Evolutionary conservation across 192 early-diverging fungal genomes (phyloP).

Genomic region (Jimgerdemannia flammicorona): DNA sequence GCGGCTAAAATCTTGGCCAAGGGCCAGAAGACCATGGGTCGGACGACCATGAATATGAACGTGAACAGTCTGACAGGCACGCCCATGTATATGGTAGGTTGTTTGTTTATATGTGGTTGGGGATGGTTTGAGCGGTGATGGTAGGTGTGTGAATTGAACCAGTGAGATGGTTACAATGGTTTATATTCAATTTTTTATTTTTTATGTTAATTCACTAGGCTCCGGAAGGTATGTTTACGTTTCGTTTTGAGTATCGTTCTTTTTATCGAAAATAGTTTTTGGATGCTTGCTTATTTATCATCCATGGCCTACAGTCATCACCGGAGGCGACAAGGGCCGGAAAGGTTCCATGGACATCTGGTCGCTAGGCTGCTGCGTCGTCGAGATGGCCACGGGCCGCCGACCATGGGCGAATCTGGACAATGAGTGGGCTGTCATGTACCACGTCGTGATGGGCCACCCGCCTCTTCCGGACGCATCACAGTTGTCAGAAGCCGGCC

Average conservation of each 20-base stretch:
- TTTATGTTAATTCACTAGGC: not conserved
- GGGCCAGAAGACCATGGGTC: constrained; percentile 60
- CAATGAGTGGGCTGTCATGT: constrained; percentile 96
- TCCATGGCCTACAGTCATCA: constrained; percentile 71
- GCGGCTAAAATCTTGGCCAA: constrained; percentile 83
- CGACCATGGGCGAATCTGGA: constrained; percentile 86
- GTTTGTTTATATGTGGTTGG: not conserved
- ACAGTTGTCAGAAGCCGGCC: constrained; percentile 60
- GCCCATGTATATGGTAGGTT: constrained; percentile 59
- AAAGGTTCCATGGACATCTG: constrained; percentile 90
- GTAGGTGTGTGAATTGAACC: too few relatives aligned
- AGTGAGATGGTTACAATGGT: too few relatives aligned
- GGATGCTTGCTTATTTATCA: constrained; percentile 35
- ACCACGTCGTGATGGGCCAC: constrained; percentile 73
- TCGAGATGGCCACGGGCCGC: constrained; percentile 89
- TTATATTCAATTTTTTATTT: not conserved
- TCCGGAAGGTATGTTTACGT: not conserved
- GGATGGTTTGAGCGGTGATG: not conserved
- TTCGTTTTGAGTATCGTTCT: too few relatives aligned
- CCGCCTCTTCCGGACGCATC: constrained; percentile 73
- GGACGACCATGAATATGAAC: constrained; percentile 43
- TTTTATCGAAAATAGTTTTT: not conserved
- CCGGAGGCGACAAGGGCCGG: constrained; percentile 65
- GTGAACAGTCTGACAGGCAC: constrained; percentile 62
- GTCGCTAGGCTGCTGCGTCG: constrained; percentile 86